These are phyloP conservation scores for Paraconiothyrium sp. DNA, from an alignment of 2,329 filamentous ascomycete genomes.

Conservation along the genomic window DNA sequence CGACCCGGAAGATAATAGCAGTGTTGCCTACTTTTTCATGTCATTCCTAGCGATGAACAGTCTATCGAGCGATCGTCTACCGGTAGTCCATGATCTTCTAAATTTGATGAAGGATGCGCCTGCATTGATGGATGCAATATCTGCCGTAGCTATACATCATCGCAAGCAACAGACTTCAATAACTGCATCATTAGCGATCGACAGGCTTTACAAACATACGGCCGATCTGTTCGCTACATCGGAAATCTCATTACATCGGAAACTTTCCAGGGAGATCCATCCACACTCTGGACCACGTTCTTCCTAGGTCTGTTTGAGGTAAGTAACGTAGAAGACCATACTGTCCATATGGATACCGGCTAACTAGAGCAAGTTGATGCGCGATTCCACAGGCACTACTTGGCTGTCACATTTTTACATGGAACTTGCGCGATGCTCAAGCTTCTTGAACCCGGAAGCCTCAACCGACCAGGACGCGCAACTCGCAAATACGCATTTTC, in stretches of 20 bases:
- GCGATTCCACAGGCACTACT: slow-evolving; percentile 34
- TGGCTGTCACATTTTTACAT: slow-evolving; percentile 42
- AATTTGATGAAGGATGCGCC: slow-evolving; percentile 23
- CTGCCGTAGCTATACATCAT: slow-evolving; percentile 31
- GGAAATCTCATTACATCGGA: slow-evolving; percentile 24
- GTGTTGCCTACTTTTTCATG: slow-evolving; percentile 34
- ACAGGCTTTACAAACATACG: slow-evolving; percentile 29
- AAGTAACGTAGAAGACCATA: background rate
- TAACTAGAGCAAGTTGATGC: slow-evolving; percentile 33
- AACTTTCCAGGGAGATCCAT: slow-evolving; percentile 25
- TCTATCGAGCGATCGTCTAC: slow-evolving; percentile 20
- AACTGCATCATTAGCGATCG: background rate
- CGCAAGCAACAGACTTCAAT: slow-evolving; percentile 9
- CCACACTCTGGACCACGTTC: slow-evolving; percentile 38
- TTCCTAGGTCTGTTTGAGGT: slow-evolving; percentile 39
- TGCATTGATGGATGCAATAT: slow-evolving; percentile 31
- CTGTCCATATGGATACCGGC: background rate
- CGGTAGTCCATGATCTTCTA: slow-evolving; percentile 23
- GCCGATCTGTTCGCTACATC: slow-evolving; percentile 26
- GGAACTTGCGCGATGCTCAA: slow-evolving; percentile 39
- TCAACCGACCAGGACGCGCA: slow-evolving; percentile 16
- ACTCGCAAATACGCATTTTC: slow-evolving; percentile 28
- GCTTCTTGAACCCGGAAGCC: slow-evolving; percentile 27
- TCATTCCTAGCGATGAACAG: slow-evolving; percentile 36
- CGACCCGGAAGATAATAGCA: slow-evolving; percentile 14